Conservation (phyloP, 805 yeast species). For the Jamesozyma spencerorum region DNA sequence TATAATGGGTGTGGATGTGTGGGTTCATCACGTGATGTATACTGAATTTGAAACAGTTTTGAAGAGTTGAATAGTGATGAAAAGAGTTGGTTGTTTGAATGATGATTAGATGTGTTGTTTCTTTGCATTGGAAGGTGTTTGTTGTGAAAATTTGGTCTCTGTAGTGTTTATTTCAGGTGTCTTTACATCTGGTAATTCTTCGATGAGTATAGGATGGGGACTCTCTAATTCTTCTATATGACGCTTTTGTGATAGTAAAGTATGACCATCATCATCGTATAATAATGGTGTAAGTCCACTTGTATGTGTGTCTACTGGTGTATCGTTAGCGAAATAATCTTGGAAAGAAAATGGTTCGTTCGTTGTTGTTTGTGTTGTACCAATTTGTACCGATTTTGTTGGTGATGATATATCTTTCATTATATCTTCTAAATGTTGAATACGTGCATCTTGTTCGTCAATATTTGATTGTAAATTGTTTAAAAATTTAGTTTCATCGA, state of each 20-base stretch:
- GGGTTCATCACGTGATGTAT: too few species aligned
- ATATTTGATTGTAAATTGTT: constrained; percentile 22
- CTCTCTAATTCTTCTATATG: constrained; percentile 1
- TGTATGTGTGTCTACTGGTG: not conserved
- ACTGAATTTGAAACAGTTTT: too few species aligned
- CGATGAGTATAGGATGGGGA: not conserved
- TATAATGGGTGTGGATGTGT: too few species aligned
- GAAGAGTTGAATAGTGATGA: too few species aligned
- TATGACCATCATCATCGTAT: constrained; percentile 5
- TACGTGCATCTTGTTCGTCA: constrained; percentile 25
- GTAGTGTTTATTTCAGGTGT: too few species aligned
- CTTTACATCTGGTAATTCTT: not conserved
- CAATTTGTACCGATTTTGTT: too few species aligned
- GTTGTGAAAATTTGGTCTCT: too few species aligned
- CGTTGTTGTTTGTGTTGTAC: not conserved
- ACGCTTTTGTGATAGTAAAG: not conserved
- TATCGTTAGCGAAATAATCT: constrained; percentile 5
- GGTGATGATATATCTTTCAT: constrained; percentile 11
- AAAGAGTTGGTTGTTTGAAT: too few species aligned
- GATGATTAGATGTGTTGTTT: too few species aligned
- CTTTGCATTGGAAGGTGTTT: too few species aligned
- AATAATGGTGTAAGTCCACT: constrained; percentile 4
- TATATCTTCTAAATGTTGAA: constrained; percentile 27
- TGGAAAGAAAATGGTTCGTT: not conserved
- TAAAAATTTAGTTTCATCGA: constrained; percentile 6